phyloP scores from a whole-genome alignment of 305 asterid species.

The Solanum hybrid region DNA sequence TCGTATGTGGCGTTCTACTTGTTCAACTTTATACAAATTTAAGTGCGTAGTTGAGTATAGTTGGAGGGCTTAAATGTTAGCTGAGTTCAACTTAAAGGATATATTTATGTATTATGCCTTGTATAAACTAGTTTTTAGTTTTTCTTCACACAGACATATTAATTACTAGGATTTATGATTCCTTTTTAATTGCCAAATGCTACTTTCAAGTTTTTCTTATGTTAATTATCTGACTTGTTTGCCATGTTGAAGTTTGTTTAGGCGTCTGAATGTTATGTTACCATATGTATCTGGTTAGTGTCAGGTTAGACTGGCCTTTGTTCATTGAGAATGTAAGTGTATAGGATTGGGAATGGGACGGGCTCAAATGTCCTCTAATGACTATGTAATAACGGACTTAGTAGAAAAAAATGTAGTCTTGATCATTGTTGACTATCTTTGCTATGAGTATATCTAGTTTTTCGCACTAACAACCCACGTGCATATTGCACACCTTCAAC shows the following conservation, averaged over 20 bases:
- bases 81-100: no score
- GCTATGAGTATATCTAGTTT: not conserved
- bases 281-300: not conserved
- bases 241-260: not conserved
- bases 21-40: no score
- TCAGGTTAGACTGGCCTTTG: not conserved
- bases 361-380: not conserved
- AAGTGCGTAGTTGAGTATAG: no score
- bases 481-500: not conserved
- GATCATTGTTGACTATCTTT: not conserved
- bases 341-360: accelerated
- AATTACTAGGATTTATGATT: no score
- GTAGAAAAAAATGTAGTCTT: not conserved
- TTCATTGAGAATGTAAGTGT: not conserved
- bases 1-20: no score
- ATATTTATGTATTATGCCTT: no score
- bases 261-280: not conserved
- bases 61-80: no score
- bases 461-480: not conserved
- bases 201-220: not conserved
- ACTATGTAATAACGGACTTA: not conserved
- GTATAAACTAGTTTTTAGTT: no score
- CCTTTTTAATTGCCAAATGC: not conserved
- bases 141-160: no score
- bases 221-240: not conserved